phyloP scores from a whole-genome alignment of 257 asterid genomes.

The Lycium barbarum region DNA sequence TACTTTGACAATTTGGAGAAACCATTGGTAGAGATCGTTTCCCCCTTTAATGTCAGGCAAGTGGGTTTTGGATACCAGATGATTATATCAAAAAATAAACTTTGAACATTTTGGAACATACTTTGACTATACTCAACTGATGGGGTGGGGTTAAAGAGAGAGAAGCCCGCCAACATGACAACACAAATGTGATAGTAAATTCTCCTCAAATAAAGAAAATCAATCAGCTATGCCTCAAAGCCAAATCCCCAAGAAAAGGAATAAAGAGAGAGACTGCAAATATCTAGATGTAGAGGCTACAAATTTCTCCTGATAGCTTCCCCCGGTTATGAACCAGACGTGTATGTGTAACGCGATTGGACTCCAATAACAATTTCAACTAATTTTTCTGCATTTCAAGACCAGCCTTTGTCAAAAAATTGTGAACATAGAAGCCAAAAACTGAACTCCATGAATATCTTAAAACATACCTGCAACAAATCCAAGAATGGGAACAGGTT shows the following conservation, averaged over 20 bases:
- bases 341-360: slow-evolving; percentile 93
- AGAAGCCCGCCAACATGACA: not conserved
- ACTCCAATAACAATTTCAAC: slow-evolving; percentile 86
- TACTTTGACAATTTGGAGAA: not conserved
- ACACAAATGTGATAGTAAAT: not conserved
- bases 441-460: not conserved
- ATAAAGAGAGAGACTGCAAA: not conserved
- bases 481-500: slow-evolving; percentile 83
- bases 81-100: not conserved
- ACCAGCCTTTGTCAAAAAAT: not conserved
- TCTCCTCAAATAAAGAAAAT: not conserved
- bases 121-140: not conserved
- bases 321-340: slow-evolving; percentile 83
- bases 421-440: not conserved
- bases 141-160: not conserved
- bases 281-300: not conserved
- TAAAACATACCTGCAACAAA: slow-evolving; percentile 67
- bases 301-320: slow-evolving; percentile 1
- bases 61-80: not conserved
- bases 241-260: not conserved
- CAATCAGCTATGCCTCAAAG: not conserved
- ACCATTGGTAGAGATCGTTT: not conserved
- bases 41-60: not conserved
- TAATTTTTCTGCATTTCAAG: slow-evolving; percentile 69
- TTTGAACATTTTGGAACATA: not conserved